These are phyloP conservation scores for Tubosaeta sp. DNA, from an alignment of 768 basidiomycete species.

Conservation along the genomic window DNA sequence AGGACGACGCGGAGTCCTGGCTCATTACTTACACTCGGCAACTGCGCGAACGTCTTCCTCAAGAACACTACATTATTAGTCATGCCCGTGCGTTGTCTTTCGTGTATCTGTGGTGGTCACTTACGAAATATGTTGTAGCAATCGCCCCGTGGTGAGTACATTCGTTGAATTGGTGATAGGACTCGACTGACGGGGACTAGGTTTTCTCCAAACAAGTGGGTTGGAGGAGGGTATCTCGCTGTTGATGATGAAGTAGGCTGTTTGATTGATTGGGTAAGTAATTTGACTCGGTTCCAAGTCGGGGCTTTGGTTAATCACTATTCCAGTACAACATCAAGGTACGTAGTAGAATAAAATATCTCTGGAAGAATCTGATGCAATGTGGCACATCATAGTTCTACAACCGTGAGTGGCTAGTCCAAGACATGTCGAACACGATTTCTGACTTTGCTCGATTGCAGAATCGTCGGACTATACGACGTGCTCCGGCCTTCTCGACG, in stretches of 20 bases:
- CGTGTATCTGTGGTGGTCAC: not conserved
- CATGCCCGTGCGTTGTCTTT: conserved; percentile 30
- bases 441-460: conserved; percentile 34
- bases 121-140: conserved; percentile 21
- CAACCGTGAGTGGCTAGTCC: conserved; percentile 17
- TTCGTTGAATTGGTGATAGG: not conserved
- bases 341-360: not conserved
- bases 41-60: conserved; percentile 28
- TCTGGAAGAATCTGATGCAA: not conserved
- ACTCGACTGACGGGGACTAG: conserved; percentile 6
- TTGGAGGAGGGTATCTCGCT: conserved; percentile 38
- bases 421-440: not conserved
- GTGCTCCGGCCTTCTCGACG: conserved; percentile 50
- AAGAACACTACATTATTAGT: conserved; percentile 28
- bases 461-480: conserved; percentile 58
- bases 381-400: conserved; percentile 14
- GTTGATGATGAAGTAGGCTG: conserved; percentile 36
- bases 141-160: conserved; percentile 33
- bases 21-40: conserved; percentile 27
- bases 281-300: not conserved
- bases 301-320: not conserved
- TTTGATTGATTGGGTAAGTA: conserved; percentile 41
- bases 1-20: conserved; percentile 35
- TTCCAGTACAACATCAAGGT: conserved; percentile 41
- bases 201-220: conserved; percentile 33